These are phyloP conservation scores for Tolypocladium capitatum DNA, from an alignment of 2,329 filamentous ascomycete genomes.

Conservation along the genomic window DNA sequence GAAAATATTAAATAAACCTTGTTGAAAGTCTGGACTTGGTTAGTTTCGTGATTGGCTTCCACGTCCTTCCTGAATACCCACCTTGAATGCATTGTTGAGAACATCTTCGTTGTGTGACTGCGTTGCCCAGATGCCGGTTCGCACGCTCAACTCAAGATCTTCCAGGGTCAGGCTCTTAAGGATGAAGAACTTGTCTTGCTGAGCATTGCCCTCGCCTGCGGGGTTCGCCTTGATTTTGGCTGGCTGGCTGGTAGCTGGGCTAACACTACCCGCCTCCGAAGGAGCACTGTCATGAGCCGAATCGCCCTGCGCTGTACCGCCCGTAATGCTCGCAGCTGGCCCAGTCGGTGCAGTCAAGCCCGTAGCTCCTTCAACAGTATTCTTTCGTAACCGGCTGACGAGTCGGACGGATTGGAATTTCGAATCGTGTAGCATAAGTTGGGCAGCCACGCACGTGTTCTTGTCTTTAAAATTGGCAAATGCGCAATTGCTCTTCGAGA, in stretches of 20 bases:
- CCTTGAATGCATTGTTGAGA: conserved; percentile 72
- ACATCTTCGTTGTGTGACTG: conserved; percentile 84
- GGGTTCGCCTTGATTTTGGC: background rate
- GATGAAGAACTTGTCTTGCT: conserved; percentile 53
- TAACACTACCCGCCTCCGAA: background rate
- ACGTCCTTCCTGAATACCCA: conserved; percentile 23
- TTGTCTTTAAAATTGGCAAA: conserved; percentile 93
- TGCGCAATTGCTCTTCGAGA: conserved; percentile 93
- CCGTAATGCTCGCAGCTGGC: conserved; percentile 29
- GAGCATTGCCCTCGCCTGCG: background rate
- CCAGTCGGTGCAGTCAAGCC: conserved; percentile 41
- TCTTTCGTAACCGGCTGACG: conserved; percentile 67
- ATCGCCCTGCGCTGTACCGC: conserved; percentile 5
- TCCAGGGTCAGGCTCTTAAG: conserved; percentile 87
- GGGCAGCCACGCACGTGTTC: conserved; percentile 57
- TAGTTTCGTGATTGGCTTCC: background rate
- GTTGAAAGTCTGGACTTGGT: conserved; percentile 48
- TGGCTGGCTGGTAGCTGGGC: conserved; percentile 2
- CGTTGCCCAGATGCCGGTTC: conserved; percentile 83
- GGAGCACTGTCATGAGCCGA: conserved; percentile 3
- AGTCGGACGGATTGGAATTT: conserved; percentile 75
- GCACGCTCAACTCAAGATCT: conserved; percentile 78
- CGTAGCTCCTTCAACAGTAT: conserved; percentile 29
- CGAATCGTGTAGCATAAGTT: conserved; percentile 79
- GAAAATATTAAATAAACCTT: conserved; percentile 90